Evolutionary conservation across 768 basidiomycete genomes (phyloP), one percentile per base, ranked within the genome.

Genomic region (Boletus tomentosulus): DNA sequence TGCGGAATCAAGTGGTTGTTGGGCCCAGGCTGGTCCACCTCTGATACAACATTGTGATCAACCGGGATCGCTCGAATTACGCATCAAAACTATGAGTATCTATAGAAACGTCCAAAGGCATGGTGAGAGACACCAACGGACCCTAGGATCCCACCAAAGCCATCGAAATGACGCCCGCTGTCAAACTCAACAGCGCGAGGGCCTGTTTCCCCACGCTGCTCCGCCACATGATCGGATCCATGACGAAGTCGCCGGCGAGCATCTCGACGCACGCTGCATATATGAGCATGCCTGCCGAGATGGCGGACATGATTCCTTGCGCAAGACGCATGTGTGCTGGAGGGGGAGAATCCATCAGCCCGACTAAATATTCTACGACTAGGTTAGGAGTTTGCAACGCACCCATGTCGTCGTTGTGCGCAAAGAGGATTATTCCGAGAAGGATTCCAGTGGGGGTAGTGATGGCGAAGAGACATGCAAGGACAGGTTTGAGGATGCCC

Each of bases 251-350:
- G 3, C 82, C 89, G 0, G 87, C 89, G 48, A 92, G 80, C 86
- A 92, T 92, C 76, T 92, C 90, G 7, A 92, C 88, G 10, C 84
- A 87, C 11, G 86, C 81, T 0, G 86, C 89, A 61, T 91, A 92
- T 43, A 86, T 89, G 46, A 92, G 78, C 85, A 92, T 84, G 3
- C 89, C 89, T 1, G 89, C 87, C 0, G 86, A 89, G 31, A 90
- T 75, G n/a, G 87, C 87, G 7, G 83, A 85, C 85, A 91, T 84
- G 42, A 91, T 63, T 22, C 89, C 89, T 64, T 87, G 84, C 1
- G 77, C 76, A 15, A 87, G 74, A 35, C 74, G 70, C 66, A 85
- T 72, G n/a, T 73, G 72, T 10, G 74, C 79, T 79, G 60, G 28
- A 25, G 31, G n/a, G 19, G 13, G 4, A 8, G 2, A 39, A 28